Evolutionary conservation across 1,284 basidiomycete species (phyloP).

Genomic region (Tilletia walkeri): DNA sequence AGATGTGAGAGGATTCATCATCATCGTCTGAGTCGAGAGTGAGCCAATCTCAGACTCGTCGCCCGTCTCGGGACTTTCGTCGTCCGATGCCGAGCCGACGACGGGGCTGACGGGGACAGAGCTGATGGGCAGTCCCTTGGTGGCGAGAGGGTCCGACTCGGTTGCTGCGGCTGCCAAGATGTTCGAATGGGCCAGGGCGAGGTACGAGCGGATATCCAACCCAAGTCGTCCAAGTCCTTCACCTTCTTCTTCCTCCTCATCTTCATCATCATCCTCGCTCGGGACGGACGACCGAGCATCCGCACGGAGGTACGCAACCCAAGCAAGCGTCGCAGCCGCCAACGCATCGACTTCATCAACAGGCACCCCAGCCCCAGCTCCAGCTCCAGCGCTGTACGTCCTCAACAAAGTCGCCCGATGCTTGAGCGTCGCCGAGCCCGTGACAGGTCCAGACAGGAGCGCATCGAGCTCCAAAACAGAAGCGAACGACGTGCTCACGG

Average conservation of each 20-base stretch:
- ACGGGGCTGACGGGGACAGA: background rate
- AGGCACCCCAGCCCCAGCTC: slow-evolving; percentile 1
- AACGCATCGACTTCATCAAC: slow-evolving; percentile 33
- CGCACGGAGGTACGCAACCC: slow-evolving; percentile 40
- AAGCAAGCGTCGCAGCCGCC: slow-evolving; percentile 34
- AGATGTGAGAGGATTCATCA: background rate
- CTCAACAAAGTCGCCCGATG: background rate
- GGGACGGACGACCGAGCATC: background rate
- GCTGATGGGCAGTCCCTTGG: too few species aligned
- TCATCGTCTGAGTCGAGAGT: background rate
- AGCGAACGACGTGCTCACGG: slow-evolving; percentile 2
- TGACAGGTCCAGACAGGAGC: background rate
- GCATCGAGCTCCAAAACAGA: slow-evolving; percentile 10
- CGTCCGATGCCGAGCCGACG: background rate
- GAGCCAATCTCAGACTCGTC: background rate
- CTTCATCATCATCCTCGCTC: background rate
- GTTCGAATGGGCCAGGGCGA: slow-evolving; percentile 8
- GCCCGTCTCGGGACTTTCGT: background rate
- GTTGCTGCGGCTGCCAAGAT: background rate
- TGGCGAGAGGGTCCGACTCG: background rate
- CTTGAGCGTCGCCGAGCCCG: background rate
- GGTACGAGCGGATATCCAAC: background rate
- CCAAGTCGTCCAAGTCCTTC: background rate
- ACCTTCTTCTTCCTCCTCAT: slow-evolving; percentile 6
- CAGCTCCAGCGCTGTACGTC: too few species aligned